phyloP scores from a whole-genome alignment of 2,329 filamentous ascomycete genomes.

The Botrytis galanthina region DNA sequence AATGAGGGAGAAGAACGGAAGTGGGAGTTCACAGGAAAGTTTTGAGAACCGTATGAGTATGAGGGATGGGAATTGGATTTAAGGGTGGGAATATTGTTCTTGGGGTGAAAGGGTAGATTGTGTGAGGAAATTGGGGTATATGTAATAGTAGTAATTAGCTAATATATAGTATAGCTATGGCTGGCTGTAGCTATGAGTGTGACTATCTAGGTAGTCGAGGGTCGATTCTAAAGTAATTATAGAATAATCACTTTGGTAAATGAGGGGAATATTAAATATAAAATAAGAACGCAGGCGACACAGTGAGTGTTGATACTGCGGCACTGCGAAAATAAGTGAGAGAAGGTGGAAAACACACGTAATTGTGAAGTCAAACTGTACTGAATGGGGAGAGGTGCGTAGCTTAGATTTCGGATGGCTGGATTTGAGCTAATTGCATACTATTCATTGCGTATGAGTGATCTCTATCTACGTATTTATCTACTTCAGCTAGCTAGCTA shows the following conservation, averaged over 20 bases:
- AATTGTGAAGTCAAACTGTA: neutral
- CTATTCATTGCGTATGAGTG: neutral
- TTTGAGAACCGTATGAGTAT: conserved; percentile 3
- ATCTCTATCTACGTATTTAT: neutral
- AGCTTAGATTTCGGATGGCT: neutral
- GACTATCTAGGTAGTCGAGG: neutral
- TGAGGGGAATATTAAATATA: neutral
- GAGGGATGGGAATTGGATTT: conserved; percentile 26
- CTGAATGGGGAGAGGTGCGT: neutral
- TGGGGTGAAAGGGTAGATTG: neutral
- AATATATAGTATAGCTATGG: neutral
- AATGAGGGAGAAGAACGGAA: neutral
- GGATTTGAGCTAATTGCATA: neutral
- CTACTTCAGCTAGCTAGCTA: neutral
- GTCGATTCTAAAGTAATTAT: neutral
- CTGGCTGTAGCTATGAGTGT: neutral
- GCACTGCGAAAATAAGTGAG: neutral
- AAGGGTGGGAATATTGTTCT: neutral
- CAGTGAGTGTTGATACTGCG: neutral
- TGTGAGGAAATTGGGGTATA: neutral
- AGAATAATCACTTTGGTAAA: neutral
- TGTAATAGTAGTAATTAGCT: neutral
- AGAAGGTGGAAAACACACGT: neutral
- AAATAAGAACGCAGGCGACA: neutral
- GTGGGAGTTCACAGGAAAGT: neutral